A percentile compares a stretch with the other conserved stretches of the same genome.
Evolutionary conservation across 352 stramenopile genomes (phyloP).

Genomic region (Globisporangium cystogenes): DNA sequence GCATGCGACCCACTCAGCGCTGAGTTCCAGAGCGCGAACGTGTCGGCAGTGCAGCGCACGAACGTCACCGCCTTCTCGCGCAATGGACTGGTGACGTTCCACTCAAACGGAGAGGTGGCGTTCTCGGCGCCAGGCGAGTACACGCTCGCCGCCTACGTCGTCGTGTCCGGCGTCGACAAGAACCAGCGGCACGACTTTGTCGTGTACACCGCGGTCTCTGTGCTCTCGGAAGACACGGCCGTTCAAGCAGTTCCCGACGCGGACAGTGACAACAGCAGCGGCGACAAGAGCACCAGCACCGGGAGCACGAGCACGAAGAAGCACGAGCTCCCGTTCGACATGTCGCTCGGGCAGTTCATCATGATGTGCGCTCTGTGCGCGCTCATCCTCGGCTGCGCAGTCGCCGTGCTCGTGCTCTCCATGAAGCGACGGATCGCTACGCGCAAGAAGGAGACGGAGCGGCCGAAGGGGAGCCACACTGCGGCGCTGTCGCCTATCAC

Average conservation of each 20-base stretch:
- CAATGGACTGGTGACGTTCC: constrained; percentile 11
- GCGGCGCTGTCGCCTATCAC: constrained; percentile 10
- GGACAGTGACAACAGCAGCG: neutral
- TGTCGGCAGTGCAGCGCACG: constrained; percentile 17
- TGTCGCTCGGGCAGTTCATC: constrained; percentile 23
- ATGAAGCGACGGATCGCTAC: constrained; percentile 7
- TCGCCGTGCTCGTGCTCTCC: constrained; percentile 16
- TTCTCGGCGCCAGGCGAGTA: constrained; percentile 21
- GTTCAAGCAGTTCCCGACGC: neutral
- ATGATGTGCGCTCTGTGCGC: constrained; percentile 17
- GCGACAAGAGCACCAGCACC: neutral
- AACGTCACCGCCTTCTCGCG: constrained; percentile 9
- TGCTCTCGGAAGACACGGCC: constrained; percentile 1
- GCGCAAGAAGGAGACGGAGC: constrained; percentile 1
- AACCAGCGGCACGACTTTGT: constrained; percentile 29
- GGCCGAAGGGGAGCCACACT: constrained; percentile 11
- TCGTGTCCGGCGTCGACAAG: constrained; percentile 13
- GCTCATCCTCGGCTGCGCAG: constrained; percentile 15
- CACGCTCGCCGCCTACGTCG: constrained; percentile 27
- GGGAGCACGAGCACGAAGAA: neutral
- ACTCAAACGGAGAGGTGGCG: constrained; percentile 17
- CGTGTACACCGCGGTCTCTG: constrained; percentile 14
- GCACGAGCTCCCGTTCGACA: constrained; percentile 1
- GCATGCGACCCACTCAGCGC: constrained; percentile 19
- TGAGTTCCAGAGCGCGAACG: constrained; percentile 13